phyloP scores from a whole-genome alignment of 2,329 filamentous ascomycete genomes.

The Alternaria triticimaculans region DNA sequence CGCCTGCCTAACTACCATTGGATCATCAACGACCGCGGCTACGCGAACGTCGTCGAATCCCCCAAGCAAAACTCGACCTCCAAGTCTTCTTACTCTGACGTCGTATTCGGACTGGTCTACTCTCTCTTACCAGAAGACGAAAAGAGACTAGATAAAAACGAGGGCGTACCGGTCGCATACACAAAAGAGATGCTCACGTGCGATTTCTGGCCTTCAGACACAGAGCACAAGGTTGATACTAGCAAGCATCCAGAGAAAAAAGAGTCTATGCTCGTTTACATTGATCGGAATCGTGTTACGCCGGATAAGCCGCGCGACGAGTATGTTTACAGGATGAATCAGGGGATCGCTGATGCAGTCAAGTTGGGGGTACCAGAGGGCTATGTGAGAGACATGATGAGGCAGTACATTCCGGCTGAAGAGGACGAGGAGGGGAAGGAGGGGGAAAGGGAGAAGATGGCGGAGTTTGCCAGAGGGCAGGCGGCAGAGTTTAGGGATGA shows the following conservation, averaged over 20 bases:
- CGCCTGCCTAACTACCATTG: constrained; percentile 65
- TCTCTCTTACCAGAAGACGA: constrained; percentile 36
- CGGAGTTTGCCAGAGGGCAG: constrained; percentile 46
- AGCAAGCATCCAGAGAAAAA: constrained; percentile 22
- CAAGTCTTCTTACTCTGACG: background rate
- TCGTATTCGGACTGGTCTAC: constrained; percentile 48
- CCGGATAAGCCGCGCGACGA: constrained; percentile 59
- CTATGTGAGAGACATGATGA: constrained; percentile 64
- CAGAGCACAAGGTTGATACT: constrained; percentile 24
- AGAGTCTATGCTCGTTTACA: constrained; percentile 63
- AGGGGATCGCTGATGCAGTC: constrained; percentile 66
- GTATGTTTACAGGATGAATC: constrained; percentile 70
- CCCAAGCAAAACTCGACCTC: background rate
- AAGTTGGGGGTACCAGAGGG: constrained; percentile 59
- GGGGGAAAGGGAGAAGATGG: background rate
- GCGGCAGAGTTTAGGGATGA: constrained; percentile 44
- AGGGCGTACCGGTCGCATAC: constrained; percentile 69
- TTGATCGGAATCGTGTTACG: constrained; percentile 56
- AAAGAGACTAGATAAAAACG: constrained; percentile 51
- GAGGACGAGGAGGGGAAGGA: constrained; percentile 25
- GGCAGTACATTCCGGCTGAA: constrained; percentile 56
- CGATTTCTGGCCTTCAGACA: constrained; percentile 50
- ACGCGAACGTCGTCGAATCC: constrained; percentile 67
- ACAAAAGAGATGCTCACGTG: constrained; percentile 59
- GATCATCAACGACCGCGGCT: constrained; percentile 72